These are phyloP conservation scores for Fusarium sp. DNA, from an alignment of 2,329 filamentous ascomycete genomes.

Conservation along the genomic window DNA sequence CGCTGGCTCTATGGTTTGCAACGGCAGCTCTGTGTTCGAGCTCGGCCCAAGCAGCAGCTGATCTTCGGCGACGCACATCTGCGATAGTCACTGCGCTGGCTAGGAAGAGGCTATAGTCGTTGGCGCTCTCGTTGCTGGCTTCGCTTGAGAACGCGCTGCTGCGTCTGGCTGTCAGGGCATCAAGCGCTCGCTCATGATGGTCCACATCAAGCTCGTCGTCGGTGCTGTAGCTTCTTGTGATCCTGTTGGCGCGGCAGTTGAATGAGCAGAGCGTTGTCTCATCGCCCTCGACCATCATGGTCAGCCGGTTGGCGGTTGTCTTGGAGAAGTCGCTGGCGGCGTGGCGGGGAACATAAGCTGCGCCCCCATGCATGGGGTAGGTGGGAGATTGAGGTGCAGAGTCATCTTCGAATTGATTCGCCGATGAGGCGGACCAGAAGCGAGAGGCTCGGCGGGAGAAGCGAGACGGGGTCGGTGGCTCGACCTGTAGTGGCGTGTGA, in stretches of 20 bases:
- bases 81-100: slow-evolving; percentile 29
- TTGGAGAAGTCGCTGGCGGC: slow-evolving; percentile 50
- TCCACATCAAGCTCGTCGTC: slow-evolving; percentile 31
- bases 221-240: slow-evolving; percentile 9
- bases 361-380: slow-evolving; percentile 16
- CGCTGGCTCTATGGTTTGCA: slow-evolving; percentile 20
- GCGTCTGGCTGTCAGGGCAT: slow-evolving; percentile 25
- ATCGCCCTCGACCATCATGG: slow-evolving; percentile 37
- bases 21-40: slow-evolving; percentile 24
- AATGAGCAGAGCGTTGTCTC: slow-evolving; percentile 44
- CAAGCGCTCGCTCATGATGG: slow-evolving; percentile 36
- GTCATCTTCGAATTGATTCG: slow-evolving; percentile 37
- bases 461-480: slow-evolving; percentile 19
- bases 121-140: slow-evolving; percentile 12
- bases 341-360: slow-evolving; percentile 49
- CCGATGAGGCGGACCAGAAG: slow-evolving; percentile 42
- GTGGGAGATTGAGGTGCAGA: slow-evolving; percentile 15
- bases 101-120: slow-evolving; percentile 46
- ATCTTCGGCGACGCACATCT: slow-evolving; percentile 19
- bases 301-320: slow-evolving; percentile 35
- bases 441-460: slow-evolving; percentile 40
- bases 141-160: slow-evolving; percentile 22
- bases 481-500: slow-evolving; percentile 13
- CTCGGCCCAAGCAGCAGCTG: slow-evolving; percentile 39
- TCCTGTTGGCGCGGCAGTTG: slow-evolving; percentile 15